Conservation (phyloP, 306 rosid species). For the Vigna angularis region DNA sequence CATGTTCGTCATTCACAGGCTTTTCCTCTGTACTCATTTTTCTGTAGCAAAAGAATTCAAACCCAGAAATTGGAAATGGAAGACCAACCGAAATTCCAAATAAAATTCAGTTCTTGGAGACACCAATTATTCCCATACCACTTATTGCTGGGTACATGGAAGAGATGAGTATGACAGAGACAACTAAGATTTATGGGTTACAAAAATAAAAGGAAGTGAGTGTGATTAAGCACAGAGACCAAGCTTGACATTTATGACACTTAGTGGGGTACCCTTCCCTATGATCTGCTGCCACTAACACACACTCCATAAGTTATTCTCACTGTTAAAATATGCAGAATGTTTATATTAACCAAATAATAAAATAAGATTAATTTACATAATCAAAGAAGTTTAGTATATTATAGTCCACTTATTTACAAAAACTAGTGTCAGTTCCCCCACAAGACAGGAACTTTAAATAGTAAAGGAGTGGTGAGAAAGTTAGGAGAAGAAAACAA, state of each 20-base stretch:
- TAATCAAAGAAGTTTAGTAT: neutral
- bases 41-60: conserved; percentile 1
- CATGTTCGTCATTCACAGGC: conserved; percentile 44
- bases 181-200: conserved; percentile 6
- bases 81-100: conserved; percentile 20
- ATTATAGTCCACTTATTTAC: neutral
- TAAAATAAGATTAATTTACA: neutral
- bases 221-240: conserved; percentile 23
- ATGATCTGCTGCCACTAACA: conserved; percentile 40
- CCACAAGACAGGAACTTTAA: neutral
- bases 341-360: neutral
- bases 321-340: conserved; percentile 20
- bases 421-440: conserved; percentile 1
- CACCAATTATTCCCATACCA: conserved; percentile 23
- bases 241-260: conserved; percentile 50
- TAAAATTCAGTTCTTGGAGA: conserved; percentile 35
- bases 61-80: conserved; percentile 35
- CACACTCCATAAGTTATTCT: conserved; percentile 17
- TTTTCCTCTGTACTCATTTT: conserved; percentile 64
- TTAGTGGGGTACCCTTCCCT: conserved; percentile 50
- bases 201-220: conserved; percentile 9
- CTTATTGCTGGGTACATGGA: conserved; percentile 16
- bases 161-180: conserved; percentile 21
- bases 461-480: neutral
- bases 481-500: neutral